Evolutionary conservation across 345 rosid genomes (phyloP).

Genomic region (Sapria himalayana): DNA sequence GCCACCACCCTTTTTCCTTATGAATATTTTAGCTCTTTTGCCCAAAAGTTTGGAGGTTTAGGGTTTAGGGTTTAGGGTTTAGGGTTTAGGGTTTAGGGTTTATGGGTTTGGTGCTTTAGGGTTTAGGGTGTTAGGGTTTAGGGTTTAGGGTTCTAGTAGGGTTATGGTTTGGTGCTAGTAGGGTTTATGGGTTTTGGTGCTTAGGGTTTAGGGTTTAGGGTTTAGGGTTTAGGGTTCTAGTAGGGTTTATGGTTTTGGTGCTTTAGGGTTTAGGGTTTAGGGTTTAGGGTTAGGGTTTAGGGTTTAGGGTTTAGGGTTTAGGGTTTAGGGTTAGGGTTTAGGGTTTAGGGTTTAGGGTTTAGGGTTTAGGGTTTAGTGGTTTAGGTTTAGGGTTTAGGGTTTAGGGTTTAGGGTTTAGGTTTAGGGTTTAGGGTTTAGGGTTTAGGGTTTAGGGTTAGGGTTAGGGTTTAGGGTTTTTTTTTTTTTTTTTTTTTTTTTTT

Average conservation of each 20-base stretch:
- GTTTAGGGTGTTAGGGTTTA: too few relatives aligned
- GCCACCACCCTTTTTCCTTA: too few relatives aligned
- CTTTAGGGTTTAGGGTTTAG: not conserved
- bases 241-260: not conserved
- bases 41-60: not conserved
- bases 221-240: too few relatives aligned
- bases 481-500: too few relatives aligned
- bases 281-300: not conserved
- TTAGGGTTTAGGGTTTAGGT: not conserved
- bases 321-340: not conserved
- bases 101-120: too few relatives aligned
- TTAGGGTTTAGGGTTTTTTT: too few relatives aligned
- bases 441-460: not conserved
- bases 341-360: slow-evolving; percentile 1
- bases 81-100: not conserved
- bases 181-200: not conserved
- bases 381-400: too few relatives aligned
- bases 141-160: not conserved
- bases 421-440: not conserved
- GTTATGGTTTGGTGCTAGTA: not conserved
- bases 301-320: not conserved
- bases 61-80: not conserved
- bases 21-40: not conserved
- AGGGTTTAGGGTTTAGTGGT: too few relatives aligned
- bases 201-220: not conserved